phyloP scores from a whole-genome alignment of 345 rosid species.

The Euphorbia tirucalli region DNA sequence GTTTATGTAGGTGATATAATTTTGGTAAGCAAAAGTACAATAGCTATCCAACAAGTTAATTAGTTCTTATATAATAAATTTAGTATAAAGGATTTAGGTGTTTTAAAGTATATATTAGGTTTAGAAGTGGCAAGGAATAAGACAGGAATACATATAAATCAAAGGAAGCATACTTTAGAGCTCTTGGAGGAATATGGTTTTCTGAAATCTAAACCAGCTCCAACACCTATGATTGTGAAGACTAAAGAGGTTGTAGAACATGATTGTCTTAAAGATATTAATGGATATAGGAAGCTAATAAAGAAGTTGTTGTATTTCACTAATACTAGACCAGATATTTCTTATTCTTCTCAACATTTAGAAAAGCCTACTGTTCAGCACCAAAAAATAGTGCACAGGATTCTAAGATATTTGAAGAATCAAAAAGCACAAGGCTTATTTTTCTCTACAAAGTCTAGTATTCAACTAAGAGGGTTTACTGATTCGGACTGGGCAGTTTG shows the following conservation, averaged over 20 bases:
- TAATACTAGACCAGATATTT: not conserved
- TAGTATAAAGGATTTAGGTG: not conserved
- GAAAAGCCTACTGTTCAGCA: not conserved
- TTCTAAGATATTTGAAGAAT: not conserved
- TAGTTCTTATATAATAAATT: not conserved
- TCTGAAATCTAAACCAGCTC: not conserved
- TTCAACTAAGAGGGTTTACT: not conserved
- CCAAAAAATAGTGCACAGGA: not conserved
- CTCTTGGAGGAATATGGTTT: not conserved
- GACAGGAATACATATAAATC: not conserved
- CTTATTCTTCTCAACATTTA: not conserved
- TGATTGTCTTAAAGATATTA: not conserved
- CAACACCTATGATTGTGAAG: not conserved
- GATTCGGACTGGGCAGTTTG: not conserved
- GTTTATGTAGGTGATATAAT: slow-evolving; percentile 2
- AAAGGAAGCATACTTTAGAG: not conserved
- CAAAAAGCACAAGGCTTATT: not conserved
- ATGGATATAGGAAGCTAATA: not conserved
- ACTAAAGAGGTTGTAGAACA: not conserved
- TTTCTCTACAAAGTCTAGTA: too few species aligned
- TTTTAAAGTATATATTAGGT: not conserved
- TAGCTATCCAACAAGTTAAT: not conserved
- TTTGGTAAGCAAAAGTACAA: not conserved
- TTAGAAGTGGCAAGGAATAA: not conserved
- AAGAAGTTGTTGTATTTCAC: not conserved